Evolutionary conservation across 768 basidiomycete genomes (phyloP).

Genomic region (Russula ochroleuca): DNA sequence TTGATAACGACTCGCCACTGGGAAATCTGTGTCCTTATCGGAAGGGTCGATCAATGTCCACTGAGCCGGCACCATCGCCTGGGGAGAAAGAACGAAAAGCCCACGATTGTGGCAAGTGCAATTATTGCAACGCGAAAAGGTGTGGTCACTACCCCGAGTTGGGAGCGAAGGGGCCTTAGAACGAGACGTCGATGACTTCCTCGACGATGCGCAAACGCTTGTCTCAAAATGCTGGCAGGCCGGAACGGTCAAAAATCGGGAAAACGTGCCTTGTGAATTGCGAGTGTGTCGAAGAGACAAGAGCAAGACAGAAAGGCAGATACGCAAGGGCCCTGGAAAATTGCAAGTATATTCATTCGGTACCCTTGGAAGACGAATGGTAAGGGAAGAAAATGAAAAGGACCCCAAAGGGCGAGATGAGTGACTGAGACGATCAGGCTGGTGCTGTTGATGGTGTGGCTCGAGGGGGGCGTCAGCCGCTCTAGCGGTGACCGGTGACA

Average conservation of each 20-base stretch:
- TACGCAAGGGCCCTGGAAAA: background rate
- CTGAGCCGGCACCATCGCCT: background rate
- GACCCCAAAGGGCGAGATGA: background rate
- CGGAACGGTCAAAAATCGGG: slow-evolving; percentile 20
- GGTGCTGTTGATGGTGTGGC: background rate
- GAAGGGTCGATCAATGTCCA: background rate
- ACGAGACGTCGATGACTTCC: background rate
- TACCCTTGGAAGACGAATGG: background rate
- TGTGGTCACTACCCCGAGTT: background rate
- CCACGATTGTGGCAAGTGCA: background rate
- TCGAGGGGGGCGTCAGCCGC: background rate
- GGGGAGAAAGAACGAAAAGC: background rate
- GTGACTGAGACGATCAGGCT: background rate
- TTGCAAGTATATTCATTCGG: background rate
- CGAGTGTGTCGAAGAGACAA: slow-evolving; percentile 6
- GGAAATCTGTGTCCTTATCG: background rate
- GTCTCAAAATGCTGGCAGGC: background rate
- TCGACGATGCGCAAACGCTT: background rate
- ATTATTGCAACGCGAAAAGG: background rate
- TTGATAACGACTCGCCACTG: slow-evolving; percentile 3
- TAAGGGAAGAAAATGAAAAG: background rate
- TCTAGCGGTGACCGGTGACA: background rate
- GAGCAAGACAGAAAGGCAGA: slow-evolving; percentile 4
- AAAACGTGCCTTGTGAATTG: slow-evolving; percentile 8
- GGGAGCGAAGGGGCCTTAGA: background rate